Conservation (phyloP, 169 alveolate genomes). For the Plasmodium gallinaceum region DNA sequence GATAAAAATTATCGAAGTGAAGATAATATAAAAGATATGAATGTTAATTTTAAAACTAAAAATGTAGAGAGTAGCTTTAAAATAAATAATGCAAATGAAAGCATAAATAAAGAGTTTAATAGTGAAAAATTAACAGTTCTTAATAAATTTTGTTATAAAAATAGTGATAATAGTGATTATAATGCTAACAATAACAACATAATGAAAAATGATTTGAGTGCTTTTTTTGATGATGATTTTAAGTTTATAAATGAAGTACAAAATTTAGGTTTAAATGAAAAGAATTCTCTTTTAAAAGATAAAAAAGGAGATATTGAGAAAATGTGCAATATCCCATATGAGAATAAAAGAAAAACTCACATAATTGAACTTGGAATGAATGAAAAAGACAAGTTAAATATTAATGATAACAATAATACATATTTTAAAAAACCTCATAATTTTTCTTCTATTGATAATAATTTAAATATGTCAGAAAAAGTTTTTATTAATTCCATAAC, state of each 20-base stretch:
- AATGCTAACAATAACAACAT: background rate
- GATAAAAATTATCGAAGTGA: too few relatives aligned
- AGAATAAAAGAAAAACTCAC: background rate
- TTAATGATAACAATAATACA: background rate
- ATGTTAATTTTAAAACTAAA: too few relatives aligned
- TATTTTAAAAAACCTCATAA: background rate
- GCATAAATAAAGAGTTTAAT: background rate
- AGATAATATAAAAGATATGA: too few relatives aligned
- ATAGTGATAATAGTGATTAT: background rate
- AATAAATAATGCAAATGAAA: too few relatives aligned
- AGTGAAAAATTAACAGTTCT: background rate
- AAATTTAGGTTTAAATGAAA: background rate
- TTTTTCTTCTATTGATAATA: background rate
- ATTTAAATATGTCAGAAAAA: background rate
- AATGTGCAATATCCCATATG: background rate
- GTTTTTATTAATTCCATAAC: background rate
- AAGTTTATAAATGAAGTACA: slow-evolving; percentile 24
- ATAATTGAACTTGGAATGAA: background rate
- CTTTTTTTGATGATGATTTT: slow-evolving; percentile 22
- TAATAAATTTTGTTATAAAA: background rate
- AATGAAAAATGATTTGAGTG: slow-evolving; percentile 9
- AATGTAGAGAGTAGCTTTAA: too few relatives aligned
- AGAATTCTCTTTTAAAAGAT: background rate
- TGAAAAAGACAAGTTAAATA: background rate
- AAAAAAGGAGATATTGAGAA: background rate